phyloP scores from a whole-genome alignment of 805 yeast species.

The Monosporozyma aerobia region DNA sequence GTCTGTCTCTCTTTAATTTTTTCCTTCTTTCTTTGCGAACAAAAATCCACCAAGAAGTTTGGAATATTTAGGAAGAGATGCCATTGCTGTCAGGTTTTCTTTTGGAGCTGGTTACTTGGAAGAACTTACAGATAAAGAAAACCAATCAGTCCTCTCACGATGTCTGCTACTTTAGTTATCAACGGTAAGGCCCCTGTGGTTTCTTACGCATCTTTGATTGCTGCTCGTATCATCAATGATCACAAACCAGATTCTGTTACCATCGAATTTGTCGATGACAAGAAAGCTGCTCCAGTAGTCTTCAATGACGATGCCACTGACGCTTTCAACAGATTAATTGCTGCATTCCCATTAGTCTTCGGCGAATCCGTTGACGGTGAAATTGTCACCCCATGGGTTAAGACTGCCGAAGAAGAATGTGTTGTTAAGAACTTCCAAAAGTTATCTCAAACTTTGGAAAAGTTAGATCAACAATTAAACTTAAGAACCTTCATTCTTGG shows the following conservation, averaged over 20 bases:
- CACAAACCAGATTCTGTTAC: slow-evolving; percentile 42
- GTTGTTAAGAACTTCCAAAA: slow-evolving; percentile 83
- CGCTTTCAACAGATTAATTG: slow-evolving; percentile 43
- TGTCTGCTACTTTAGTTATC: slow-evolving; percentile 43
- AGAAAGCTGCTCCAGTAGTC: slow-evolving; percentile 44
- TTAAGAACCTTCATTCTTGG: slow-evolving; percentile 74
- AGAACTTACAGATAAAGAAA: background rate
- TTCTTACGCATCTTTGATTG: slow-evolving; percentile 71
- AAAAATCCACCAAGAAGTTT: background rate
- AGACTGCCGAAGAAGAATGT: slow-evolving; percentile 57
- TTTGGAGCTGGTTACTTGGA: background rate
- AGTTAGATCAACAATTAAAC: slow-evolving; percentile 74
- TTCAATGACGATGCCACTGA: slow-evolving; percentile 39
- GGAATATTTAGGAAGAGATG: background rate
- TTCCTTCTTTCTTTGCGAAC: background rate
- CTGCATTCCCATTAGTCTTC: slow-evolving; percentile 41
- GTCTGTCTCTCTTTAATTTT: no score
- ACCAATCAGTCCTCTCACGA: slow-evolving; percentile 4
- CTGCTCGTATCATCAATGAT: slow-evolving; percentile 63
- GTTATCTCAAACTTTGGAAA: slow-evolving; percentile 66
- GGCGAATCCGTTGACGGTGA: slow-evolving; percentile 16
- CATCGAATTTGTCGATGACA: slow-evolving; percentile 64
- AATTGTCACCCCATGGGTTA: slow-evolving; percentile 52
- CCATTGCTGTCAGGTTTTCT: background rate
- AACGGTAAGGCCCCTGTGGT: slow-evolving; percentile 83